Percentiles rank a stretch among this genome's conserved stretches.
phyloP scores from a whole-genome alignment of 306 rosid genomes.

The Canavalia gladiata region DNA sequence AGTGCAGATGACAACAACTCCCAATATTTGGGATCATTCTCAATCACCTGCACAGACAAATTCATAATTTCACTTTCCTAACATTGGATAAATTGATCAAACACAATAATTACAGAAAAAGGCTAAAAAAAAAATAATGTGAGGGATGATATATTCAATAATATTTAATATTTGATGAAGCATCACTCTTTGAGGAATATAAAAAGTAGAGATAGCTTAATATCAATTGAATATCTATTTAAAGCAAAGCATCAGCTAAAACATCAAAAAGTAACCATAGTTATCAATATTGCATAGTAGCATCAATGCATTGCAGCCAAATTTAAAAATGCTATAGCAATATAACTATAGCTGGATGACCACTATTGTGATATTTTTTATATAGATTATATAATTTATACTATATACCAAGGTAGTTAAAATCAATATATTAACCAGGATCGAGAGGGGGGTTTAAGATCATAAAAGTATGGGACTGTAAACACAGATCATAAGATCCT shows the following conservation, averaged over 20 bases:
- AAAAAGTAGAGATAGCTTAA: slow-evolving; percentile 12
- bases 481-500: too few relatives aligned
- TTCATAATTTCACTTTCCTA: slow-evolving; percentile 40
- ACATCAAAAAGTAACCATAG: not conserved
- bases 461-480: too few relatives aligned
- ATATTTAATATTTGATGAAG: not conserved
- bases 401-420: too few relatives aligned
- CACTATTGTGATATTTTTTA: too few relatives aligned
- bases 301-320: too few relatives aligned
- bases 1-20: slow-evolving; percentile 78
- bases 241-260: not conserved
- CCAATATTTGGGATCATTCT: slow-evolving; percentile 88
- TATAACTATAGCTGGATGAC: too few relatives aligned
- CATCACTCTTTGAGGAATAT: not conserved
- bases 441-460: too few relatives aligned
- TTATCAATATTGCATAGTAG: not conserved
- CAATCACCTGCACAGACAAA: slow-evolving; percentile 70
- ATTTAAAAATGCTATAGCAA: too few relatives aligned
- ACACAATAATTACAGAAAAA: slow-evolving; percentile 10
- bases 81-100: slow-evolving; percentile 46
- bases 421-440: too few relatives aligned
- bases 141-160: not conserved
- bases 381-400: too few relatives aligned
- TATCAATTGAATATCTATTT: not conserved
- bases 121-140: slow-evolving; percentile 5